A percentile compares a stretch with the other conserved stretches of the same genome.
phyloP scores from a whole-genome alignment of 129 eudicot genomes.

The Ambrosia artemisiifolia region DNA sequence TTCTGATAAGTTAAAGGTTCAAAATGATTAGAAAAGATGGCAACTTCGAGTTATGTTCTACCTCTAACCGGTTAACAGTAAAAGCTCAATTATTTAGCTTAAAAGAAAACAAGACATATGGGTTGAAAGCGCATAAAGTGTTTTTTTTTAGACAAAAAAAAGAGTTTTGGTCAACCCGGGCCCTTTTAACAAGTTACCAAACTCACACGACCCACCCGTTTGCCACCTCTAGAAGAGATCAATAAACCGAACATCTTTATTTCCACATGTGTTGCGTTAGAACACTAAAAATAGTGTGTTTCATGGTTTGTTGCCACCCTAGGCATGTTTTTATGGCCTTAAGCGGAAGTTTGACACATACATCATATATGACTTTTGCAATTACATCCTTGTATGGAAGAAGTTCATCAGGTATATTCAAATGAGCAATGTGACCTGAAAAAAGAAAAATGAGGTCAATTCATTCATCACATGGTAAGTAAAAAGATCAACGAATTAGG shows the following conservation, averaged over 20 bases:
- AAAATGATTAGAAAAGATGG: neutral
- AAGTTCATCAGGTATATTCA: constrained; percentile 82
- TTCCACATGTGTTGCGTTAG: neutral
- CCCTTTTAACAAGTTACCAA: neutral
- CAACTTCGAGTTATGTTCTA: neutral
- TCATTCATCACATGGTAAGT: constrained; percentile 15
- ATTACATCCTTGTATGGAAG: constrained; percentile 88
- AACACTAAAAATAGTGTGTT: neutral
- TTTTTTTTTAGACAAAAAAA: neutral
- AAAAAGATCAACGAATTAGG: neutral
- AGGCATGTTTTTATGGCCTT: neutral
- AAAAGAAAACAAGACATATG: neutral
- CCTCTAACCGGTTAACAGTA: neutral
- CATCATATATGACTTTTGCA: constrained; percentile 97
- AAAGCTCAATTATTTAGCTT: neutral
- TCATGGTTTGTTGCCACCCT: neutral
- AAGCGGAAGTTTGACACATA: constrained; percentile 30
- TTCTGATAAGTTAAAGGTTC: constrained; percentile 46
- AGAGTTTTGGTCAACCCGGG: neutral
- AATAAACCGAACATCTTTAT: neutral
- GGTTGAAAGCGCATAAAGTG: neutral
- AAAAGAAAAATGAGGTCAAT: constrained; percentile 26
- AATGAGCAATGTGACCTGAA: constrained; percentile 99
- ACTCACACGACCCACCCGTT: neutral
- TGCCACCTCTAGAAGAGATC: neutral